Evolutionary conservation across 2,329 filamentous ascomycete genomes (phyloP).

Genomic region (Ceratocystis variospora): DNA sequence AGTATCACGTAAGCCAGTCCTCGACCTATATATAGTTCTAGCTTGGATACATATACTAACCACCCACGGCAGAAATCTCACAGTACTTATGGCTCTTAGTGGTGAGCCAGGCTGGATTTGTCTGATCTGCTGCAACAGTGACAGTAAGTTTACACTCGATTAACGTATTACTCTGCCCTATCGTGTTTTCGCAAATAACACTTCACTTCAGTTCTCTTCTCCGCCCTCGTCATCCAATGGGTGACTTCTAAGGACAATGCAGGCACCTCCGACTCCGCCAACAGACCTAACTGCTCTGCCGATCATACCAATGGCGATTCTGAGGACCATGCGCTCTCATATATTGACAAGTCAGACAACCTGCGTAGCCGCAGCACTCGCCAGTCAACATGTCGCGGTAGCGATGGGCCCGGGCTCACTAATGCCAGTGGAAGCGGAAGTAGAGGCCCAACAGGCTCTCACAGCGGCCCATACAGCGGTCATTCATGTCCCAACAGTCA

Average conservation of each 20-base stretch:
- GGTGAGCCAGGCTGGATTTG: slow-evolving; percentile 53
- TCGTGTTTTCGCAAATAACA: background rate
- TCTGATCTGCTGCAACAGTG: slow-evolving; percentile 50
- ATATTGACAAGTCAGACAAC: slow-evolving; percentile 6
- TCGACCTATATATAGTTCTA: no score
- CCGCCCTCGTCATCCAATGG: slow-evolving; percentile 48
- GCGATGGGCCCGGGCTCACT: background rate
- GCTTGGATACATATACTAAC: background rate
- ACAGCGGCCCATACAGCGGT: slow-evolving; percentile 10
- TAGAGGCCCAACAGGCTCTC: background rate
- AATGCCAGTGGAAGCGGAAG: background rate
- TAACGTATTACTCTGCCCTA: background rate
- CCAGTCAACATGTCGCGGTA: background rate
- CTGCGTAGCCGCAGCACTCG: background rate
- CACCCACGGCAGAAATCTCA: slow-evolving; percentile 38
- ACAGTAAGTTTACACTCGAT: slow-evolving; percentile 33
- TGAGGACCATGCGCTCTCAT: slow-evolving; percentile 8
- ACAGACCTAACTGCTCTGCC: slow-evolving; percentile 10
- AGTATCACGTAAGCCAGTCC: slow-evolving; percentile 38
- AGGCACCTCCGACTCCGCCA: slow-evolving; percentile 24
- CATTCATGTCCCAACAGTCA: slow-evolving; percentile 3
- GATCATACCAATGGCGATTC: slow-evolving; percentile 11
- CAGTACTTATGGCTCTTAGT: slow-evolving; percentile 42
- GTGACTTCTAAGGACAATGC: slow-evolving; percentile 36
- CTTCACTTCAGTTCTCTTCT: slow-evolving; percentile 38